Evolutionary conservation across 306 rosid genomes (phyloP).

Genomic region (Calophaca sinica): DNA sequence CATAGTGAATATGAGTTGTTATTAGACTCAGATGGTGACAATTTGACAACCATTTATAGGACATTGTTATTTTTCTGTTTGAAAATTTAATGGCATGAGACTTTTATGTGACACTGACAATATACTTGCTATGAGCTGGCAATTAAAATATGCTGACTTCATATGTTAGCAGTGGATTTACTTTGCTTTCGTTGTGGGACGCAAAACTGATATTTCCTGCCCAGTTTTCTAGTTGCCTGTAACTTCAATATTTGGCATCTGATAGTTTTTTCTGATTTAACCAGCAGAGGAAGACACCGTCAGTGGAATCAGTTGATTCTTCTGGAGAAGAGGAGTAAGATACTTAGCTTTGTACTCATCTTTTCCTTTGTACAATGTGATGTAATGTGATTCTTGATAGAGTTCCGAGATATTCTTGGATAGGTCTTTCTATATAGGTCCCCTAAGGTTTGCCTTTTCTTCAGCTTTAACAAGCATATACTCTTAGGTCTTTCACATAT

Average conservation of each 20-base stretch:
- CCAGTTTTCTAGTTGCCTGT: conserved; percentile 18
- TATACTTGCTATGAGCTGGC: conserved; percentile 20
- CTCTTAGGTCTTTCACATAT: not conserved
- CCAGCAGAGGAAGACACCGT: conserved; percentile 92
- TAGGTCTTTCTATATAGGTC: not conserved
- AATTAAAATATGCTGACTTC: conserved; percentile 8
- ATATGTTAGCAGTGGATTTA: conserved; percentile 14
- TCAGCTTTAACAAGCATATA: conserved; percentile 13
- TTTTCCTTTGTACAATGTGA: conserved; percentile 13
- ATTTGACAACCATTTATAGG: no score
- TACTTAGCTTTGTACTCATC: conserved; percentile 28
- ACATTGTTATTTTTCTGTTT: conserved; percentile 18
- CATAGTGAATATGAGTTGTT: conserved; percentile 12
- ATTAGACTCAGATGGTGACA: not conserved
- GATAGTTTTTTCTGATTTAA: conserved; percentile 46
- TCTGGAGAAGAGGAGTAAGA: conserved; percentile 99
- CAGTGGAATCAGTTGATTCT: conserved; percentile 95
- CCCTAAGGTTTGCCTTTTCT: conserved; percentile 1
- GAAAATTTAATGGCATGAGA: not conserved
- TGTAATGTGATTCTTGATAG: conserved; percentile 31
- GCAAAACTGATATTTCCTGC: conserved; percentile 9
- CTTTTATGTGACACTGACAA: not conserved
- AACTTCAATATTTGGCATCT: conserved; percentile 42
- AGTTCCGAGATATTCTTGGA: not conserved
- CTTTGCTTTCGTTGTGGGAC: conserved; percentile 16